Evolutionary conservation across 1,139 yeast species (phyloP).

Genomic region (Saccharomyces hybrid): DNA sequence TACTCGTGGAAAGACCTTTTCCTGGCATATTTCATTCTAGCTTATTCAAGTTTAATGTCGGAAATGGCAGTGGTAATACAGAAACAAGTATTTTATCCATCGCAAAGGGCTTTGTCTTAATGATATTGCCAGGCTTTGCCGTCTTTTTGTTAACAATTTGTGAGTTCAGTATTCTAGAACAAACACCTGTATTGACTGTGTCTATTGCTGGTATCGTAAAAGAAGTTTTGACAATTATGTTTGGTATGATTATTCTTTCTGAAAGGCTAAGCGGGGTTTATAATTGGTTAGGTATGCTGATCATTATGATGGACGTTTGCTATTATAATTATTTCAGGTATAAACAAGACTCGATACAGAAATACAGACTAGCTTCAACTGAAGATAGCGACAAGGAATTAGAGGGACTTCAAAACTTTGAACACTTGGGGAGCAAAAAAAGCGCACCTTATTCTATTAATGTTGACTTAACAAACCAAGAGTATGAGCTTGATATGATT

Average conservation of each 20-base stretch:
- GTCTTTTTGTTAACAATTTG: conserved; percentile 89
- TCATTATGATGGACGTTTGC: conserved; percentile 70
- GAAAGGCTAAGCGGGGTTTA: conserved; percentile 56
- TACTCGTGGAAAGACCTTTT: conserved; percentile 27
- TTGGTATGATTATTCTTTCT: conserved; percentile 65
- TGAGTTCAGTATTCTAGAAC: conserved; percentile 75
- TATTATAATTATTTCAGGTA: conserved; percentile 72
- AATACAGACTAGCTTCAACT: not conserved
- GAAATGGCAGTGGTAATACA: conserved; percentile 1
- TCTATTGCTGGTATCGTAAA: conserved; percentile 91
- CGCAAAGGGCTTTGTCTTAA: conserved; percentile 43
- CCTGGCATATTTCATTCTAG: conserved; percentile 22
- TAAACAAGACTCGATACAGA: conserved; percentile 25
- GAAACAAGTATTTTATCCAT: conserved; percentile 27
- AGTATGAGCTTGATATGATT: conserved; percentile 17
- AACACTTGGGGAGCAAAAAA: not conserved
- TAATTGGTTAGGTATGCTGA: conserved; percentile 65
- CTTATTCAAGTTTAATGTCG: conserved; percentile 15
- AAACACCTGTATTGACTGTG: conserved; percentile 79
- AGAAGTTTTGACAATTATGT: conserved; percentile 73
- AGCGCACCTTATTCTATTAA: conserved; percentile 9
- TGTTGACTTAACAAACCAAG: conserved; percentile 17
- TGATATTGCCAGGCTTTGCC: conserved; percentile 73
- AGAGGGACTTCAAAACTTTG: not conserved
- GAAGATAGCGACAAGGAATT: not conserved